Base-by-base conservation (phyloP, 192 early-diverging fungal genomes). In the Linnemannia schmuckeri region DNA sequence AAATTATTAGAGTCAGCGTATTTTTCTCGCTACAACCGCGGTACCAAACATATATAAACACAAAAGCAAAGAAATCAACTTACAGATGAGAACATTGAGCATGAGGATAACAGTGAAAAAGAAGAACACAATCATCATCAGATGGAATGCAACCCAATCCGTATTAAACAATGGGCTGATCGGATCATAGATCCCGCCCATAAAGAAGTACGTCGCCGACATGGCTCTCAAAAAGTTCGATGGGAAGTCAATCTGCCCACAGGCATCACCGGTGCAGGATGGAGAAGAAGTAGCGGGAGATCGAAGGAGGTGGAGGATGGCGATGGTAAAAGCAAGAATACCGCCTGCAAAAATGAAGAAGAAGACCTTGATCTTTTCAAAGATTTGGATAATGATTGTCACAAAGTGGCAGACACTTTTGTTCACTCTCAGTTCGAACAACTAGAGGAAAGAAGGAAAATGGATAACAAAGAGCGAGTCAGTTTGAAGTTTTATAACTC, bases 301-400 rank as follows among this genome's bases (percentile, higher is more conserved):
- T 0, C 70, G 63, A 9, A 86, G 54, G 7, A 86, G 52, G 40
- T 86, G 84, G 15, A 81, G 5, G 24, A 77, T 44, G 17, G 77
- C 52, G 27, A 80, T 72, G 13, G 79, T 74, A 63, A 86, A 86
- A 4, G 79, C 84, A 15, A 86, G 10, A 22, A 81, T 54, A 0
- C 74, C 75, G 13, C 44, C 70, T 6, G 84, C 84, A 73, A 86
- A 81, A 49, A 86, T 86, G 22, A 86, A 70, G 79, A 86, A 86
- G 75, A 86, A 86, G 37, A 77, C 78, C 18, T 33, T 38, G 61
- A 86, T 86, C 70, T 74, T 33, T 6, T 27, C n/a, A 4, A 81
- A 37, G 42, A 61, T 38, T 49, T 81, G 37, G 24, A 73, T 18
- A 20, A 86, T 86, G 40, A 86, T 74, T 1, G 84, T 86, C 0